Evolutionary conservation across 306 rosid genomes (phyloP), one percentile per base, ranked within the genome.

Genomic region (Delonix regia): DNA sequence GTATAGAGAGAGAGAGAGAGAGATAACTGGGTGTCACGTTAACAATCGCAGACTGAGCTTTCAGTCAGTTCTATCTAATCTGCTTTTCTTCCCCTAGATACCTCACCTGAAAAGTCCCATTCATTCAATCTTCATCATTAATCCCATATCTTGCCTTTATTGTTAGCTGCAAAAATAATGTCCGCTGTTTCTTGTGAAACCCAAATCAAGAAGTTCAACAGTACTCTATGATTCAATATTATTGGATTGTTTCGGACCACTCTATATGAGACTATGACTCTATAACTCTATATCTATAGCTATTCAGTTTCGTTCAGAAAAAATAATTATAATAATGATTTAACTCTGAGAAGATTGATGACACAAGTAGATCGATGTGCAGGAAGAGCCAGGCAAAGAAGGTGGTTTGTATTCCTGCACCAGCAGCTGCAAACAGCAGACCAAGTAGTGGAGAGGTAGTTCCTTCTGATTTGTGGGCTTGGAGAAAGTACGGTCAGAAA

Each of bases 401-500:
- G 82, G 94, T 88, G 42, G 89, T 92, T 0, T 92, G 96, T 33
- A 89, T 90, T 83, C 97, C 97, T 28, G 94, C 97, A 30, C 92
- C 97, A 60, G 91, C 97, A 25, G 88, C 94, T 4, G 88, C 82
- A 69, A 92, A 82, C 82, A 90, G 87, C 82, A 86, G 92, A 73
- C 86, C 90, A 56, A 87, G 71, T 24, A 66, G 89, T 68, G 94
- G 97, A 42, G 97, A 92, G 84, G 89, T 90, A 69, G 96, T 92
- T 78, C 97, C 97, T 3, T 92, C 94, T 44, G 97, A 92, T 87
- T 86, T 90, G 73, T 92, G 97, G 97, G 96, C 96, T 36, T 92
- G 97, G 97, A 87, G 97, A 76, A 92, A 92, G 89, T 92, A 92
- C 72, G 97, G 97, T 68, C 97, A 92, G 81, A 92, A 92, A 86